These are phyloP conservation scores for Lipomyces yamanashiensis DNA, from an alignment of 805 yeast species.

Conservation along the genomic window DNA sequence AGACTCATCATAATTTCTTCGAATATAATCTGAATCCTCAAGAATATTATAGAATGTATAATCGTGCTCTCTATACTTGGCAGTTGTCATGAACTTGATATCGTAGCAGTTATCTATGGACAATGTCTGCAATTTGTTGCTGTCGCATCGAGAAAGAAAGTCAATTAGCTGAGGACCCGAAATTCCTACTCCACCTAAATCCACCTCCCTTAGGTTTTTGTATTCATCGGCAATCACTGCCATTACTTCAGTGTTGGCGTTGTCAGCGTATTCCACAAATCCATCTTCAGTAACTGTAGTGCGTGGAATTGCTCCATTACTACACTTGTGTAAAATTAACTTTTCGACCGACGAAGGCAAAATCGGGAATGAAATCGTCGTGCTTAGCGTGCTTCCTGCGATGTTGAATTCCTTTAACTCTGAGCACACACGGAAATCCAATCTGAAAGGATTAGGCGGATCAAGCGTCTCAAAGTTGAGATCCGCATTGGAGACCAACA, in stretches of 20 bases:
- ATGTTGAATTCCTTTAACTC: constrained; percentile 6
- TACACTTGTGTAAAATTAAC: constrained; percentile 1
- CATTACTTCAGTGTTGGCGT: not conserved
- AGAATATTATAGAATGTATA: not conserved
- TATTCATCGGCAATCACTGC: constrained; percentile 13
- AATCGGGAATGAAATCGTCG: constrained; percentile 5
- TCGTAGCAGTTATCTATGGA: constrained; percentile 14
- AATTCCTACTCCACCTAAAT: constrained; percentile 11
- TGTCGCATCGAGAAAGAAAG: constrained; percentile 13
- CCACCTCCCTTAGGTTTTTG: constrained; percentile 12
- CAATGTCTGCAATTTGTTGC: constrained; percentile 8
- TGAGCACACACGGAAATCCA: constrained; percentile 12
- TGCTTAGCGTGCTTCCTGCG: constrained; percentile 7
- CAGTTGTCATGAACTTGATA: not conserved
- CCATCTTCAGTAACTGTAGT: not conserved
- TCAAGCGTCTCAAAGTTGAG: constrained; percentile 6
- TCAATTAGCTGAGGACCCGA: constrained; percentile 11
- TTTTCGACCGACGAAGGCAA: constrained; percentile 14
- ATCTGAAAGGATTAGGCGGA: constrained; percentile 12
- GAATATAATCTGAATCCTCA: constrained; percentile 11
- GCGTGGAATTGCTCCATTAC: constrained; percentile 9
- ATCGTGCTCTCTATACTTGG: not conserved
- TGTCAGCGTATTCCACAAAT: not conserved
- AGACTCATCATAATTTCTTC: not conserved
- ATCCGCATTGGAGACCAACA: not conserved